Percentiles rank a stretch among this genome's conserved stretches.
Evolutionary conservation across 2,329 filamentous ascomycete genomes (phyloP).

Genomic region (Colletotrichum limetticola): DNA sequence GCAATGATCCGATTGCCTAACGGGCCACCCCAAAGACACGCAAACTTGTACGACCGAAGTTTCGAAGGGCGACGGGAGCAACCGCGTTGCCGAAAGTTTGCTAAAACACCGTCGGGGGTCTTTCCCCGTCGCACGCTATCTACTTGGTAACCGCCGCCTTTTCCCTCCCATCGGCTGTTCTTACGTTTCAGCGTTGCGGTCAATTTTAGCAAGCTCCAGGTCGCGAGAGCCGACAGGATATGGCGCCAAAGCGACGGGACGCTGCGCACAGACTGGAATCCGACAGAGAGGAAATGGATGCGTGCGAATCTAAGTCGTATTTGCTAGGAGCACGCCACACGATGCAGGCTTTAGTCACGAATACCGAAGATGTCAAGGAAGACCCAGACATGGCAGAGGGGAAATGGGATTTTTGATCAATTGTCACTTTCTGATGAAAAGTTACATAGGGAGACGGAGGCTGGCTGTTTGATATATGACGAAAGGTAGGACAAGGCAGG

Average conservation of each 20-base stretch:
- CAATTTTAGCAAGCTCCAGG: not conserved
- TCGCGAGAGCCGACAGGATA: not conserved
- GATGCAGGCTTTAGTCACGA: not conserved
- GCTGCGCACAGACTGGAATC: slow-evolving; percentile 24
- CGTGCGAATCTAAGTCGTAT: slow-evolving; percentile 16
- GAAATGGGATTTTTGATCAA: slow-evolving; percentile 18
- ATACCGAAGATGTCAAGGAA: not conserved
- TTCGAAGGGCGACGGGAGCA: slow-evolving; percentile 8
- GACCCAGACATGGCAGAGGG: not conserved
- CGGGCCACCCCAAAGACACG: not conserved
- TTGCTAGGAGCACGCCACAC: slow-evolving; percentile 22
- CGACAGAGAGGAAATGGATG: slow-evolving; percentile 30
- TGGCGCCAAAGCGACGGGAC: slow-evolving; percentile 14
- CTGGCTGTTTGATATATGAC: slow-evolving; percentile 29
- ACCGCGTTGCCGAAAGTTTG: slow-evolving; percentile 29
- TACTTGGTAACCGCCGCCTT: not conserved
- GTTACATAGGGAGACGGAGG: not conserved
- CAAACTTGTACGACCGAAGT: not conserved
- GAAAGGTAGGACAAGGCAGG: slow-evolving; percentile 3
- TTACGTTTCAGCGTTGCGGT: not conserved
- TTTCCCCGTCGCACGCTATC: not conserved
- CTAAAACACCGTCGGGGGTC: slow-evolving; percentile 11
- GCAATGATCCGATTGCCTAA: not conserved
- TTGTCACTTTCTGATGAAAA: slow-evolving; percentile 23
- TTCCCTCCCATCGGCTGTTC: not conserved